Evolutionary conservation across 2,329 filamentous ascomycete genomes (phyloP).

Genomic region (Xylariaceae sp.): DNA sequence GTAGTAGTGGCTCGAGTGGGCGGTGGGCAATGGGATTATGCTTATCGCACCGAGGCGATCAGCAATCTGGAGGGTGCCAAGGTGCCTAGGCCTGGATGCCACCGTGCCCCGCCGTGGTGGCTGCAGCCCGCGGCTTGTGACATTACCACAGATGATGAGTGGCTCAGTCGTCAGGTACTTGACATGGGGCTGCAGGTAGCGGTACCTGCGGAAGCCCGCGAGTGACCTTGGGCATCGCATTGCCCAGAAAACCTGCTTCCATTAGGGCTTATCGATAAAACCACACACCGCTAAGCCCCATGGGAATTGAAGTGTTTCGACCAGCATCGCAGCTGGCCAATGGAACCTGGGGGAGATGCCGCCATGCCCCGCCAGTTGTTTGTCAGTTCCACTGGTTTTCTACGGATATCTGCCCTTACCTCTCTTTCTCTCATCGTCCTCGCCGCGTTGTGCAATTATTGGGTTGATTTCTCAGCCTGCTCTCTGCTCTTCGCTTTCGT

Average conservation of each 20-base stretch:
- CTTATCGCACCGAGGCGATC: conserved; percentile 5
- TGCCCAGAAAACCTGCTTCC: not conserved
- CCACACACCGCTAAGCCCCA: conserved; percentile 1
- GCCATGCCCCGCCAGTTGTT: too few relatives aligned
- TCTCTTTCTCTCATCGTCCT: too few relatives aligned
- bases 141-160: conserved; percentile 18
- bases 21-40: too few relatives aligned
- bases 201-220: conserved; percentile 11
- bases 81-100: conserved; percentile 13
- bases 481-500: too few relatives aligned
- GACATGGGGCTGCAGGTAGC: conserved; percentile 9
- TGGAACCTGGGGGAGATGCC: too few relatives aligned
- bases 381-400: too few relatives aligned
- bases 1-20: too few relatives aligned
- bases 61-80: conserved; percentile 10
- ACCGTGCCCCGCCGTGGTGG: conserved; percentile 9
- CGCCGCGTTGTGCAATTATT: too few relatives aligned
- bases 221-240: not conserved
- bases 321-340: not conserved
- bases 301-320: not conserved
- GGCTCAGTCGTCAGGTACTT: conserved; percentile 14
- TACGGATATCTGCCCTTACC: too few relatives aligned
- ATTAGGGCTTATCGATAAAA: conserved; percentile 9
- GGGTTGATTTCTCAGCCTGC: too few relatives aligned
- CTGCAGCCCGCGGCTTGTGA: conserved; percentile 17